Base-by-base conservation (phyloP, 192 early-diverging fungal genomes). In the Backusella psychrophila region DNA sequence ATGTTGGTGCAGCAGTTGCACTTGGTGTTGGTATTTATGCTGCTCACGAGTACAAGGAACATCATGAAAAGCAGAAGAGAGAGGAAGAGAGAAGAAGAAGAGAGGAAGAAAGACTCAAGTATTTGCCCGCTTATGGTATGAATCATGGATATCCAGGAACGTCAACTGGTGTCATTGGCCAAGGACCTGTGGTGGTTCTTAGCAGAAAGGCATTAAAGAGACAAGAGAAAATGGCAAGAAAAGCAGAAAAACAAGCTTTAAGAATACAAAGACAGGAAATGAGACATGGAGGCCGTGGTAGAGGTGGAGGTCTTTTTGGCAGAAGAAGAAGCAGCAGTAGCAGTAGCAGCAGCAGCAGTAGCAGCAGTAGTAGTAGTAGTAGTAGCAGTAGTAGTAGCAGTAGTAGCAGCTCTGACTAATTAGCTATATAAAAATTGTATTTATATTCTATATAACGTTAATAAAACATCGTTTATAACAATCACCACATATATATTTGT, bases 1-100 rank as follows among this genome's bases (percentile, higher is more conserved):
- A 74, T 49, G 78, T 75, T 66, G 82, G 78, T 59, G 82, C 82
- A 66, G 82, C 78, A 74, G 23, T 63, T 49, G 82, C 78, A 17
- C 19, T 83, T 11, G 82, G 82, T 66, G 72, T 80, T 42, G 71
- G 71, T 39, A 65, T 78, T 11, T 83, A 49, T 46, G 75, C 49
- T 23, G 78, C 70, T 14, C 63, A 77, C 70, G 82, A 83, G 75
- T 29, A 77, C 7, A 79, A 83, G 21, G 78, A 83, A 23, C 78
- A 79, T 17, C 41, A 80, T 9, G 59, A 80, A 5, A 68, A 79
- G 8, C 73, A 74, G 6, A 56, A 79, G 31, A 21, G 76, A 4
- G 65, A 75, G 17, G 56, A 63, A 29, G 77, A 79, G 33, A 75
- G 42, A 44, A 44, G 42, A 19, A 44, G 42, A 44, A 21, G 75